Evolutionary conservation across 1,284 basidiomycete species (phyloP), one percentile per base, ranked within the genome.

Genomic region (Trametes sp.): DNA sequence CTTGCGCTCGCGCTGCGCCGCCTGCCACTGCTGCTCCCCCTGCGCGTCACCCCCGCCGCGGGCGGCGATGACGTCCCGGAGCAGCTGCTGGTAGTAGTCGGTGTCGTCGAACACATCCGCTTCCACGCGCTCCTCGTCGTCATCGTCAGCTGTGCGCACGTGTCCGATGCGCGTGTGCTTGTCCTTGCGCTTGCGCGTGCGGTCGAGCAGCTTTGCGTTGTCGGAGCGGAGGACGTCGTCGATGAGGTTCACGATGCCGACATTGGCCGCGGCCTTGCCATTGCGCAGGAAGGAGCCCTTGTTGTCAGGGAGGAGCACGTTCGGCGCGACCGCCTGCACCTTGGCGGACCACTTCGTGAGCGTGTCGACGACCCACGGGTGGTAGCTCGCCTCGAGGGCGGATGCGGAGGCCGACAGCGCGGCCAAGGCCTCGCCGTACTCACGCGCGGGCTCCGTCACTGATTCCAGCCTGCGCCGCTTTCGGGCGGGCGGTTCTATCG

Each of bases 331-430:
- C 0, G 95, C 92, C 72, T 96, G 93, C 50, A 98, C 92, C 79
- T 98, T 98, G 36, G 90, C 84, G 8, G 93, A 95, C 96, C 96
- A 98, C 78, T 98, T 98, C 52, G 84, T 80, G 21, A 98, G 82
- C 1, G 93, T 94, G 60, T 88, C 86, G 42, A 94, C 75, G 16
- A 93, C 80, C 68, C 89, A 80, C 1, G 87, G 82, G 70, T 94
- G 93, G 57, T 86, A 85, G 41, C 87, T 90, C 56, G 64, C 66
- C 73, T 93, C 90, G 24, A 91, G 75, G 33, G 78, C 73, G 21
- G 81, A 80, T 23, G 81, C 70, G n/a, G 63, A 62, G 24, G 59
- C 50, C 8, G 73, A 74, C 21, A 72, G 61, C n/a, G 63, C 63
- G 44, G 74, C 64, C 53, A 91, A 71, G 64, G 80, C 78, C n/a